phyloP scores from a whole-genome alignment of 148 eudicot genomes.

The Rhododendron griersonianum region DNA sequence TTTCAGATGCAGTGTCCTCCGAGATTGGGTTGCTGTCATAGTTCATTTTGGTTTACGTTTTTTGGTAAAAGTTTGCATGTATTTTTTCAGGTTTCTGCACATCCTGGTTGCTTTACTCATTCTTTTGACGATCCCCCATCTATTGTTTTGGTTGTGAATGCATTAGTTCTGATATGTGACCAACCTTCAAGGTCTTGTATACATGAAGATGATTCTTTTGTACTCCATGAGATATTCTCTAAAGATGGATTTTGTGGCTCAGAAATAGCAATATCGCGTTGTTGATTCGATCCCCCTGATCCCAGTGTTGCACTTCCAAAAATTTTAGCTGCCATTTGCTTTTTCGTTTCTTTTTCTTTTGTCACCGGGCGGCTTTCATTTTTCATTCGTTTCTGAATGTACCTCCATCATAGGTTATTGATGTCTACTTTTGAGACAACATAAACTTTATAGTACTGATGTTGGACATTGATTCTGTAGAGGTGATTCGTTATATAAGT shows the following conservation, averaged over 20 bases:
- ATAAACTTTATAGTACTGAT: not conserved
- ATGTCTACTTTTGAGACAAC: not conserved
- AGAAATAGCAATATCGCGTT: not conserved
- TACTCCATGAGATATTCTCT: conserved; percentile 9
- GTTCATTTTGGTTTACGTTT: conserved; percentile 6
- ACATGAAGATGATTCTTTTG: conserved; percentile 25
- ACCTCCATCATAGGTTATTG: not conserved
- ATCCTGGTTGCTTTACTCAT: conserved; percentile 9
- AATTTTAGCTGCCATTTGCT: not conserved
- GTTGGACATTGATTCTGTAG: not conserved
- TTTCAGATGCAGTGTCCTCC: not conserved
- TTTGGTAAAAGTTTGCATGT: too few relatives aligned
- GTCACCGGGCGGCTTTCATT: not conserved
- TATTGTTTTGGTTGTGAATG: conserved; percentile 6
- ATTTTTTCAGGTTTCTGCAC: not conserved
- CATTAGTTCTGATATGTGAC: conserved; percentile 3
- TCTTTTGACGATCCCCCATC: conserved; percentile 7
- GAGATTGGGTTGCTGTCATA: not conserved
- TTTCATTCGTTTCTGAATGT: not conserved
- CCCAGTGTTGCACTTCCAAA: not conserved
- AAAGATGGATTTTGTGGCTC: conserved; percentile 7
- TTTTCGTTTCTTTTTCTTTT: not conserved
- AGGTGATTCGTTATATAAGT: not conserved
- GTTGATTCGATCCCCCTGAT: conserved; percentile 5
- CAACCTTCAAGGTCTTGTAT: conserved; percentile 9